A percentile compares a stretch with the other conserved stretches of the same genome.
Conservation (phyloP, 192 early-diverging fungal genomes). For the Cetraspora pellucida region DNA sequence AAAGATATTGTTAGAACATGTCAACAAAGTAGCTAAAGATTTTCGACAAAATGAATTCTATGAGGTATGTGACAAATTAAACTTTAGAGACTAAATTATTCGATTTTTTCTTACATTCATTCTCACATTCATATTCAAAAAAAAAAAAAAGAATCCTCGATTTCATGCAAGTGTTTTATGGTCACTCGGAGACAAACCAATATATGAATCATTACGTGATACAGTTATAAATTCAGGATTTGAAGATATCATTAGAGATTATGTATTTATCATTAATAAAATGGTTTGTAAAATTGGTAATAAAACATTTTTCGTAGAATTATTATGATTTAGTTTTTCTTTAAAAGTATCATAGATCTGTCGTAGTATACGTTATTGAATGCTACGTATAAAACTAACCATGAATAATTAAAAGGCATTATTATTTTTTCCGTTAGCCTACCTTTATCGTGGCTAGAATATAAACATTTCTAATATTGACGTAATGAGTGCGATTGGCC, state of each 20-base stretch:
- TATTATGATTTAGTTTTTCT: background rate
- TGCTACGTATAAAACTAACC: too few relatives aligned
- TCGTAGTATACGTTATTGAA: too few relatives aligned
- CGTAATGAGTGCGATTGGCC: too few relatives aligned
- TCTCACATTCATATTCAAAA: background rate
- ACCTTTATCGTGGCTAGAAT: too few relatives aligned
- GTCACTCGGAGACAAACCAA: background rate
- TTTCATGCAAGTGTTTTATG: conserved; percentile 33
- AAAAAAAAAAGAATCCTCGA: conserved; percentile 16
- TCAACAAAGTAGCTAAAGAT: conserved; percentile 17
- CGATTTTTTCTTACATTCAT: background rate
- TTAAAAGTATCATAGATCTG: too few relatives aligned
- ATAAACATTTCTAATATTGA: too few relatives aligned
- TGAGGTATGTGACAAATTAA: conserved; percentile 3
- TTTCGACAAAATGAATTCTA: conserved; percentile 22
- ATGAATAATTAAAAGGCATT: too few relatives aligned
- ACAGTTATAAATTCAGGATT: background rate
- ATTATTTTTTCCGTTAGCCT: too few relatives aligned
- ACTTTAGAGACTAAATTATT: background rate
- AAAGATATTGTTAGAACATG: background rate
- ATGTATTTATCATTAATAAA: conserved; percentile 7
- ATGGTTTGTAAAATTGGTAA: conserved; percentile 30
- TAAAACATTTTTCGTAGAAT: conserved; percentile 34
- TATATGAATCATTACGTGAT: conserved; percentile 8
- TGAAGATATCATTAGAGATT: conserved; percentile 4